A percentile compares a stretch with the other conserved stretches of the same genome.
Evolutionary conservation across 306 rosid genomes (phyloP).

Genomic region (Gleditsia sinensis): DNA sequence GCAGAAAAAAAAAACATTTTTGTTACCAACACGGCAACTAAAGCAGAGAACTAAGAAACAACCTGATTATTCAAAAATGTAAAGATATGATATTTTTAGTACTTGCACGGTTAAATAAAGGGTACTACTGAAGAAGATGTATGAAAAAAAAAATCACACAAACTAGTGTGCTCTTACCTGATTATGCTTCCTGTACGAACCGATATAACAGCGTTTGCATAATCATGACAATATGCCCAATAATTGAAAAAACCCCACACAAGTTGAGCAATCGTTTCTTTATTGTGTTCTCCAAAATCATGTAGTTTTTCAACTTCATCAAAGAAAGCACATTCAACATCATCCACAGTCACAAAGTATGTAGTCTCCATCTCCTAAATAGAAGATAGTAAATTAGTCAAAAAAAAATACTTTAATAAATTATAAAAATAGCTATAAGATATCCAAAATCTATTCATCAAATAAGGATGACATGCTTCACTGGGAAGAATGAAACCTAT

Average conservation of each 20-base stretch:
- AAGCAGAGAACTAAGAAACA: neutral
- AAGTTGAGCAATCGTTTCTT: slow-evolving; percentile 75
- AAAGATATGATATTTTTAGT: neutral
- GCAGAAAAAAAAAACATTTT: neutral
- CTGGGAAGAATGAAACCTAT: neutral
- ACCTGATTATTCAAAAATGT: neutral
- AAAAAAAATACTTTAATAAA: neutral
- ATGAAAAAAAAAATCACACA: neutral
- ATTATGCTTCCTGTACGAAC: slow-evolving; percentile 79
- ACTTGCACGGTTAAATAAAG: neutral
- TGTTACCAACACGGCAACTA: neutral
- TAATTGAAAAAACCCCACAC: slow-evolving; percentile 94
- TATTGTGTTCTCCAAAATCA: slow-evolving; percentile 69
- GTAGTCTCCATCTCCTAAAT: slow-evolving; percentile 73
- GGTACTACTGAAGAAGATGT: neutral
- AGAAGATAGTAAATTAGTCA: slow-evolving; percentile 15
- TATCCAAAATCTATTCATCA: neutral
- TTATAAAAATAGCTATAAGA: neutral
- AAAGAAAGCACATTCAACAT: slow-evolving; percentile 72
- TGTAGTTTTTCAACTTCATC: slow-evolving; percentile 73
- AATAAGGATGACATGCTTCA: slow-evolving; percentile 13
- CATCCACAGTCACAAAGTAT: slow-evolving; percentile 65
- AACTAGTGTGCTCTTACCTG: slow-evolving; percentile 53
- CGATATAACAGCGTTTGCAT: slow-evolving; percentile 77
- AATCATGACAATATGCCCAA: slow-evolving; percentile 97